phyloP scores from a whole-genome alignment of 129 eudicot genomes.

The Centella asiatica region DNA sequence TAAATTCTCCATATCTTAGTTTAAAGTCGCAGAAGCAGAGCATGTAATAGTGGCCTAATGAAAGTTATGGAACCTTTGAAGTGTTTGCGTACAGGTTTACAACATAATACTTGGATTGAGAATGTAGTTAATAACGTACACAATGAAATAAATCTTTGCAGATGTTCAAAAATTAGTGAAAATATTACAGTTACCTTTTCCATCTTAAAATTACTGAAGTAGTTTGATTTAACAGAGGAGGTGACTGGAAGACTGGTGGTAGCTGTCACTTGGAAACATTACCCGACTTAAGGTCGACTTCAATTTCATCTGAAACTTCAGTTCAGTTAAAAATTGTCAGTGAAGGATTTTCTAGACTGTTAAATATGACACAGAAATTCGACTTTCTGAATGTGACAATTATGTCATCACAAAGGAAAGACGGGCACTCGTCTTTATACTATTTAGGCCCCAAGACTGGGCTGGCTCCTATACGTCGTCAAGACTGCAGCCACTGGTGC shows the following conservation, averaged over 20 bases:
- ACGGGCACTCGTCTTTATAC: slow-evolving; percentile 77
- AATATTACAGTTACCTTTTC: not conserved
- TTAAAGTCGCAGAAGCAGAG: too few relatives aligned
- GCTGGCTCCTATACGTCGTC: slow-evolving; percentile 56
- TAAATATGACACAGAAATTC: slow-evolving; percentile 18
- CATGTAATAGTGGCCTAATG: too few relatives aligned
- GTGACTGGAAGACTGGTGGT: slow-evolving; percentile 86
- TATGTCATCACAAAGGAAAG: slow-evolving; percentile 68
- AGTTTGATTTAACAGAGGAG: slow-evolving; percentile 41
- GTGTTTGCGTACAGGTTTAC: too few relatives aligned
- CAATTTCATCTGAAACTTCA: slow-evolving; percentile 27
- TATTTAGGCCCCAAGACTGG: slow-evolving; percentile 46
- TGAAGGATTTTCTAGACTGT: slow-evolving; percentile 35
- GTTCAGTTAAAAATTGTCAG: slow-evolving; percentile 26
- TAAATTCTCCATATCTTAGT: too few relatives aligned
- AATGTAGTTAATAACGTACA: too few relatives aligned
- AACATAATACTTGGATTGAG: too few relatives aligned
- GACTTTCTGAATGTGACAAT: slow-evolving; percentile 58
- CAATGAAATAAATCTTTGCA: too few relatives aligned
- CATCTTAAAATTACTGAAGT: not conserved
- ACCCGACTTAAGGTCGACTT: slow-evolving; percentile 50
- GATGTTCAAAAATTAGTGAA: too few relatives aligned
- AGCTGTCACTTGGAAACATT: slow-evolving; percentile 68
- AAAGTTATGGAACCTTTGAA: too few relatives aligned
- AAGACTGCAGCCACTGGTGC: slow-evolving; percentile 99